phyloP scores from a whole-genome alignment of 1,284 basidiomycete species.

The Trametes sp. region DNA sequence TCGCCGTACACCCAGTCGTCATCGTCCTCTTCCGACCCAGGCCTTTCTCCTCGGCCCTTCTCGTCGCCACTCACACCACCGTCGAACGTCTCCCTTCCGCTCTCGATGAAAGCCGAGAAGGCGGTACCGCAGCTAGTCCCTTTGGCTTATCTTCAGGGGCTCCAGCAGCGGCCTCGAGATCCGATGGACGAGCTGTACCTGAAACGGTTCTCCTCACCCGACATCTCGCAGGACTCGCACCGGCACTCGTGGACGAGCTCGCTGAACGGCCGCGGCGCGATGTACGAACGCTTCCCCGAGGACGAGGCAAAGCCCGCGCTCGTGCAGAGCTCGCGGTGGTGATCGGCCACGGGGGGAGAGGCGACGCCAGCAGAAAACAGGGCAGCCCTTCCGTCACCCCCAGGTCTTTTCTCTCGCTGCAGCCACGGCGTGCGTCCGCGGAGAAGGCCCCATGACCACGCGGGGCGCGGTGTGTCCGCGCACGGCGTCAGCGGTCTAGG shows the following conservation, averaged over 20 bases:
- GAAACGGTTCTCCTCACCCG: constrained; percentile 36
- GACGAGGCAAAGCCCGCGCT: constrained; percentile 29
- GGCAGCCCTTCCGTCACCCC: constrained; percentile 24
- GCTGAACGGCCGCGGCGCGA: constrained; percentile 10
- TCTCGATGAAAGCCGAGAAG: constrained; percentile 22
- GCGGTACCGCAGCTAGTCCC: constrained; percentile 39
- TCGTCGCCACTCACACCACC: constrained; percentile 35
- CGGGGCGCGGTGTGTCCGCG: constrained; percentile 5
- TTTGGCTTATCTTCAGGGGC: constrained; percentile 38
- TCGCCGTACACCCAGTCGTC: constrained; percentile 41
- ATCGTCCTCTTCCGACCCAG: constrained; percentile 38
- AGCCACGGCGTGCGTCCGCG: neutral
- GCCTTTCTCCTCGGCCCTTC: constrained; percentile 35
- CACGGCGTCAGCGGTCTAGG: constrained; percentile 22
- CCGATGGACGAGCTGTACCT: constrained; percentile 41
- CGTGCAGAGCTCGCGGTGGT: constrained; percentile 29
- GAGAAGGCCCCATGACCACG: constrained; percentile 14
- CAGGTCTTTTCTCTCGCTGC: neutral
- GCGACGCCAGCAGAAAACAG: constrained; percentile 17
- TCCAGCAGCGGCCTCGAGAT: constrained; percentile 37
- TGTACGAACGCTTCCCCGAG: constrained; percentile 26
- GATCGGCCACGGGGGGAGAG: constrained; percentile 2
- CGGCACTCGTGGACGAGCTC: constrained; percentile 26
- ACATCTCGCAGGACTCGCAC: constrained; percentile 21
- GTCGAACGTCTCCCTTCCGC: constrained; percentile 26